Percentiles rank a stretch among this genome's conserved stretches.
Conservation (phyloP, 164 flowering plant genomes). For the Sextonia rubra region DNA sequence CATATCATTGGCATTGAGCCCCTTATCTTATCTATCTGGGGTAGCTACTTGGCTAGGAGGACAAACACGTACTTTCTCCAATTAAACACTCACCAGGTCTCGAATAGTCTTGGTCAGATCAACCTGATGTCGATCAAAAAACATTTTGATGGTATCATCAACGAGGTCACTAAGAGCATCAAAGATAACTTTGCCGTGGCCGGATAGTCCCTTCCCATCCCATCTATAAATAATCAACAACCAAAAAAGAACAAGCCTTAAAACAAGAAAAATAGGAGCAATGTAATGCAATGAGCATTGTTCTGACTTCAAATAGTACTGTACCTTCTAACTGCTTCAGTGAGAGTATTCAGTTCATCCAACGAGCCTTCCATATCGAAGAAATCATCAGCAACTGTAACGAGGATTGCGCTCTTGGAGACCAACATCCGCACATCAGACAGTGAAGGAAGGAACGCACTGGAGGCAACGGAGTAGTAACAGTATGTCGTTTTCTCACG, state of each 20-base stretch:
- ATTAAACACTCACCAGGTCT: conserved; percentile 1
- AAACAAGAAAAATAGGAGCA: neutral
- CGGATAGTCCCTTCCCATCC: conserved; percentile 6
- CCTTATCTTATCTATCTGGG: too few species aligned
- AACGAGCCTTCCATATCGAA: conserved; percentile 5
- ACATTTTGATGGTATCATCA: neutral
- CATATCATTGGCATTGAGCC: too few species aligned
- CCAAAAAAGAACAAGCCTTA: neutral
- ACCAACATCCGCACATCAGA: neutral
- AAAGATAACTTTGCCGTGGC: conserved; percentile 4
- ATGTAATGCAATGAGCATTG: neutral
- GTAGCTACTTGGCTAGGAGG: too few species aligned
- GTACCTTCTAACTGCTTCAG: conserved; percentile 4
- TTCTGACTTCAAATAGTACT: neutral
- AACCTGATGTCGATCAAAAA: neutral
- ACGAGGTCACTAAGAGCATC: neutral
- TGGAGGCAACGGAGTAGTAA: neutral
- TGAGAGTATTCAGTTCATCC: neutral
- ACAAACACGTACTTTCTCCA: neutral
- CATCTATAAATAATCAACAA: conserved; percentile 1
- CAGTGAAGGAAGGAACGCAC: neutral
- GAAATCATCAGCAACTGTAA: conserved; percentile 10
- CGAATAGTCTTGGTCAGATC: neutral
- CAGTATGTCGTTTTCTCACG: conserved; percentile 4
- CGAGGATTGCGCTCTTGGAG: conserved; percentile 4